A percentile compares a stretch with the other conserved stretches of the same genome.
phyloP scores from a whole-genome alignment of 208 protist genomes.

The Leishmania mexicana region DNA sequence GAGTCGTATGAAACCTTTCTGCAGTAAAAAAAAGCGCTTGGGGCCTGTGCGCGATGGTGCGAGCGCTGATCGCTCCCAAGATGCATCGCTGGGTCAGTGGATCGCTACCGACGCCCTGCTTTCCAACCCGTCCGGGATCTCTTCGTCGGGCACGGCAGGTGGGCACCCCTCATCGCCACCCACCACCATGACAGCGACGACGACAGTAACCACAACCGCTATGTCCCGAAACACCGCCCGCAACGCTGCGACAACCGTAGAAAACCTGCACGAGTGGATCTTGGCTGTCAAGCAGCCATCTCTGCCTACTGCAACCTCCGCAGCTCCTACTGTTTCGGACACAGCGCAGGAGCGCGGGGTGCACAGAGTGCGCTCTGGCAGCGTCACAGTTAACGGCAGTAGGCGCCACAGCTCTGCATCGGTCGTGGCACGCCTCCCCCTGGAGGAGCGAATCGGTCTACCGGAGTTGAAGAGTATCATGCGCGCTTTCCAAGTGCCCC shows the following conservation, averaged over 20 bases:
- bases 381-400: not conserved
- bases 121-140: not conserved
- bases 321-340: not conserved
- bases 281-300: slow-evolving; percentile 30
- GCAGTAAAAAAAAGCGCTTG: not conserved
- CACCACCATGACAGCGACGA: not conserved
- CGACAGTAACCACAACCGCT: not conserved
- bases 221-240: slow-evolving; percentile 6
- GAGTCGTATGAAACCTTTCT: not conserved
- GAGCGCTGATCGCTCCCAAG: not conserved
- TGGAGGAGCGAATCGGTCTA: slow-evolving; percentile 67
- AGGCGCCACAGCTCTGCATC: not conserved
- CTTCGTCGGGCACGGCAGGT: not conserved
- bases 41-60: not conserved
- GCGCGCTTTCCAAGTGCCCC: slow-evolving; percentile 36
- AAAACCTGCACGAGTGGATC: slow-evolving; percentile 40
- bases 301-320: not conserved
- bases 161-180: not conserved
- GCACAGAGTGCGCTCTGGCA: not conserved
- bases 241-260: slow-evolving; percentile 11
- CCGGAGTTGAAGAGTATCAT: slow-evolving; percentile 55
- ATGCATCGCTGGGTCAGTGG: not conserved
- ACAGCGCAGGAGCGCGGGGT: not conserved
- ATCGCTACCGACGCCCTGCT: not conserved
- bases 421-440: not conserved